Base-by-base conservation (phyloP, 2,329 filamentous ascomycete species). In the Tolypocladium cylindrosporum region DNA sequence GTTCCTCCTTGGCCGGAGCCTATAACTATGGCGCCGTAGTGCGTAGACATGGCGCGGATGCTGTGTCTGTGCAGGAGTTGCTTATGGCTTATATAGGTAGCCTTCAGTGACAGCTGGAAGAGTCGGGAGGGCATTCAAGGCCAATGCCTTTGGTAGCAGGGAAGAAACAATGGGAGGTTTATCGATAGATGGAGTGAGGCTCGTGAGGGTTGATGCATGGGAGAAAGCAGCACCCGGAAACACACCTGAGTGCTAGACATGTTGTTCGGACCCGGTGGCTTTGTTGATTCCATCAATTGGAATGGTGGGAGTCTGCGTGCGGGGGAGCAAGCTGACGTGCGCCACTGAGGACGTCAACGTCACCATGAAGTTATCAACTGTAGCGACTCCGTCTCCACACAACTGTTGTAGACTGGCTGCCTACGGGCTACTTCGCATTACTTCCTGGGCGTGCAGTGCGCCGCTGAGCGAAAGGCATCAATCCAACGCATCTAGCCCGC, bases 1-100 rank as follows among this genome's bases (percentile, higher is more conserved):
- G 76, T 80, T 40, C 78, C 79, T 48, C 71, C 71, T 67, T 82
- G 79, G 50, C 80, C 79, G 21, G 80, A 82, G 57, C 80, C 80
- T 61, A 83, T 72, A 61, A 83, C 70, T 8, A 82, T 60, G 53
- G 65, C 64, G 40, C 68, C 63, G 56, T 69, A 71, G 54, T 55
- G 40, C 13, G 53, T 41, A 43, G 53, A 41, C 36, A 42, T 55
- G 24, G 48, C 48, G 48, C 48, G 48, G 19, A 37, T n/a, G 10
- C 14, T 34, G 27, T 42, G 31, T 19, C 39, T 19, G 24, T 13
- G 39, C 39, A 34, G 11, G 27, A 41, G 27, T 13, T 34, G 24
- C 39, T 13, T 39, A 36, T 9, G 48, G 13, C 10, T 14, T 13
- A 14, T 21, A 13, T 19, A 36, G 5, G 48, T 7, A 4, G 19